A percentile compares a stretch with the other conserved stretches of the same genome.
Conservation (phyloP, 176 grass and related monocot genomes). For the Phoenix roebelenii region DNA sequence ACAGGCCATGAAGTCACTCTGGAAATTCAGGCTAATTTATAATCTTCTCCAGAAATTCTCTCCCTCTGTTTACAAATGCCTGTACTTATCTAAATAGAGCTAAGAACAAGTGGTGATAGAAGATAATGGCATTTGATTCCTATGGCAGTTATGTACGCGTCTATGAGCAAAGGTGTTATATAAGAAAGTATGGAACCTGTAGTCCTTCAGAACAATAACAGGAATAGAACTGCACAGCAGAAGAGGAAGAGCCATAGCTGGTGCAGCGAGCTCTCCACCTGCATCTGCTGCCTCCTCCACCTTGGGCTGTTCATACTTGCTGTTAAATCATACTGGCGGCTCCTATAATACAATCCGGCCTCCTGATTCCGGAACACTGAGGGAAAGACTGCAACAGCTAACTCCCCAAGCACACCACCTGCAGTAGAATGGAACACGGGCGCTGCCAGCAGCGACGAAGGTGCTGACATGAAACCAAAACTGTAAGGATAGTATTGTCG, state of each 20-base stretch:
- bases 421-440: slow-evolving; percentile 22
- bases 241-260: slow-evolving; percentile 75
- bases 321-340: slow-evolving; percentile 12
- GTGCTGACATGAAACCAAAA: not conserved
- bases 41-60: too few relatives aligned
- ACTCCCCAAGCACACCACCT: slow-evolving; percentile 26
- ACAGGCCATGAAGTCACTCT: too few relatives aligned
- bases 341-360: slow-evolving; percentile 17
- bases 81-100: too few relatives aligned
- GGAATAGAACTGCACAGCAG: slow-evolving; percentile 45
- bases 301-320: slow-evolving; percentile 26
- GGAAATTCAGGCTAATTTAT: too few relatives aligned
- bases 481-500: not conserved
- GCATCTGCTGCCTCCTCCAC: slow-evolving; percentile 29
- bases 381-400: slow-evolving; percentile 22
- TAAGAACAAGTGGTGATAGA: too few relatives aligned
- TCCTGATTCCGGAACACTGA: slow-evolving; percentile 10
- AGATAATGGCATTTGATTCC: too few relatives aligned
- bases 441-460: not conserved
- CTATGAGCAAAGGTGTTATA: too few relatives aligned
- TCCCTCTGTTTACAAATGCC: too few relatives aligned
- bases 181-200: not conserved
- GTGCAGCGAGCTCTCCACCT: slow-evolving; percentile 44
- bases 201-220: slow-evolving; percentile 52
- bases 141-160: too few relatives aligned